phyloP scores from a whole-genome alignment of 2,329 filamentous ascomycete species.

The Chrysoporthe cubensis region DNA sequence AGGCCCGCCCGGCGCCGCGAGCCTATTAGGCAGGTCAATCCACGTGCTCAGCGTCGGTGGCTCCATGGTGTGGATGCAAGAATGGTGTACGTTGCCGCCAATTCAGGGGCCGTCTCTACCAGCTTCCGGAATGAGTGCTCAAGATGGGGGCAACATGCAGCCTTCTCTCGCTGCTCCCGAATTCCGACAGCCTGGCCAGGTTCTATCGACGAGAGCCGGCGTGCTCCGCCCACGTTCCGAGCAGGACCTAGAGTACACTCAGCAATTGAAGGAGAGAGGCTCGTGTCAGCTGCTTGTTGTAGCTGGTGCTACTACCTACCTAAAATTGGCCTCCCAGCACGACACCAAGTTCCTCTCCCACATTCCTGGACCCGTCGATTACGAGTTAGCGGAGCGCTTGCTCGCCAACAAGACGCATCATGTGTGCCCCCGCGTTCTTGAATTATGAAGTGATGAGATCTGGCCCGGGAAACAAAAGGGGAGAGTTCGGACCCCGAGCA shows the following conservation, averaged over 20 bases:
- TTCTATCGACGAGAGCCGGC: neutral
- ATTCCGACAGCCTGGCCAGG: neutral
- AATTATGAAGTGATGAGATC: neutral
- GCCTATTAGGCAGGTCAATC: slow-evolving; percentile 13
- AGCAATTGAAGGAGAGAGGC: neutral
- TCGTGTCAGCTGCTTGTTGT: neutral
- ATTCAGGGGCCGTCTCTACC: neutral
- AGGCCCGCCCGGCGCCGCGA: neutral
- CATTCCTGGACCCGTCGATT: neutral
- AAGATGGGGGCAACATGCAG: neutral
- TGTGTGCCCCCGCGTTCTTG: neutral
- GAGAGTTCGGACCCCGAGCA: neutral
- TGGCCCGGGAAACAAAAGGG: neutral
- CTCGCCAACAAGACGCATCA: neutral
- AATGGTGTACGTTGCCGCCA: neutral
- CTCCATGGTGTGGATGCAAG: slow-evolving; percentile 3
- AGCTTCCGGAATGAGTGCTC: slow-evolving; percentile 4
- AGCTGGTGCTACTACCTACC: neutral
- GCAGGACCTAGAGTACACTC: neutral
- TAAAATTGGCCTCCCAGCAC: neutral
- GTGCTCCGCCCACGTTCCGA: neutral
- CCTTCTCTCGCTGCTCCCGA: neutral
- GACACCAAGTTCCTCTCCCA: neutral
- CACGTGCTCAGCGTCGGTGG: slow-evolving; percentile 9
- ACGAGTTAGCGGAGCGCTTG: neutral